These are phyloP conservation scores for Fagus crenata DNA, from an alignment of 306 rosid genomes.

Conservation along the genomic window DNA sequence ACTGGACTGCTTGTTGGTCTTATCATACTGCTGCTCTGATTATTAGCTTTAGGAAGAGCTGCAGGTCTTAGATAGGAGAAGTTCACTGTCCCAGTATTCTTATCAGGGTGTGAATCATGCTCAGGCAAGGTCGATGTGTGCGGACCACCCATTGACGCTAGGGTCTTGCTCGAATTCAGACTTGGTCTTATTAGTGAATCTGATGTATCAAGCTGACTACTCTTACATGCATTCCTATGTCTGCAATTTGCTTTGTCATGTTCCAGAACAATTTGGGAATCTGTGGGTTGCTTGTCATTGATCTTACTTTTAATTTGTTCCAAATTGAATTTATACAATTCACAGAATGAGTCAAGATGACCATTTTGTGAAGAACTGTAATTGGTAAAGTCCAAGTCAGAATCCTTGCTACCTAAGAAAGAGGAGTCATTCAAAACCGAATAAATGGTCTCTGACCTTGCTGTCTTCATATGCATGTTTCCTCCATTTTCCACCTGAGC, in stretches of 20 bases:
- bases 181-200: conserved; percentile 6
- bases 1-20: background rate
- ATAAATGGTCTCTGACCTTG: conserved; percentile 26
- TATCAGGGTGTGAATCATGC: conserved; percentile 21
- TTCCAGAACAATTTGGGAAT: background rate
- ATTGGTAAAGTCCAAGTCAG: conserved; percentile 13
- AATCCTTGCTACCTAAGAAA: conserved; percentile 6
- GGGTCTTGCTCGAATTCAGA: conserved; percentile 13
- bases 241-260: conserved; percentile 14
- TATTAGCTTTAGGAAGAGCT: conserved; percentile 24
- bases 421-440: conserved; percentile 9
- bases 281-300: background rate
- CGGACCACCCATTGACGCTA: background rate
- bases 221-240: conserved; percentile 12
- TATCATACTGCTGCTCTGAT: conserved; percentile 16
- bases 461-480: conserved; percentile 10
- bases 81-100: conserved; percentile 22
- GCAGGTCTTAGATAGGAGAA: conserved; percentile 41
- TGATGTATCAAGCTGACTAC: conserved; percentile 7
- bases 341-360: background rate
- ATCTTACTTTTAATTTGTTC: conserved; percentile 17
- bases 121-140: conserved; percentile 5
- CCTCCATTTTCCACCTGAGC: conserved; percentile 7
- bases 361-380: conserved; percentile 14
- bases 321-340: conserved; percentile 7